Evolutionary conservation across 1,284 basidiomycete genomes (phyloP), one percentile per base, ranked within the genome.

Genomic region (Coriolopsis trogii): DNA sequence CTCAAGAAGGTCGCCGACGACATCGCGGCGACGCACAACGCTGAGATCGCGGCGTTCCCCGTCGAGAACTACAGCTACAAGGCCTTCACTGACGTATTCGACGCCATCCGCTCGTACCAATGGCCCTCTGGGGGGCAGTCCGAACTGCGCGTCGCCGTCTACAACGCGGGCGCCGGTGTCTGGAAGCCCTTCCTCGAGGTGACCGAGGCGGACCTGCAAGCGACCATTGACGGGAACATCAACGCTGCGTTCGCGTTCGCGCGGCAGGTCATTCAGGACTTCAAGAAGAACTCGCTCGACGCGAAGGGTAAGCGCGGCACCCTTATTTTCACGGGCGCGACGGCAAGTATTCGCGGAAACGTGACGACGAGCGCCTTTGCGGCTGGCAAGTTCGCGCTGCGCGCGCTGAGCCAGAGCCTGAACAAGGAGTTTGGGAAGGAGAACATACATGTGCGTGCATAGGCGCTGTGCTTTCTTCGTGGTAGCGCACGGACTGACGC

Each of bases 251-350:
- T 88, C 47, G 77, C 85, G 0, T 93, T 92, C 64, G 70, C 89
- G 4, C 79, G 80, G 26, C 79, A 83, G 51, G 80, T 78, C 3
- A 77, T 92, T 46, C 62, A 80, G 23, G 73, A 78, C 7, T 85
- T 91, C 72, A 80, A 82, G 61, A 74, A 78, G 49, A 87, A 87
- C 59, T 73, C 77, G 13, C 59, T 84, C 15, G 76, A 75, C 44
- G 73, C 71, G 34, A 63, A 60, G 1, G 77, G 78, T 2, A 67
- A 73, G 64, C 73, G 80, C 12, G 89, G 89, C 12, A 82, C 85
- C 2, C 68, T 92, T 41, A 78, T 92, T 28, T 89, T 91, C 66
- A 92, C 90, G 0, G 89, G 89, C 3, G 89, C 90, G 10, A 91
- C 89, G 12, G 81, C 86, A 0, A 78, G 81, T 46, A 55, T 80